A percentile compares a stretch with the other conserved stretches of the same genome.
Evolutionary conservation across 2,329 filamentous ascomycete species (phyloP).

Genomic region (Fusarium denticulatum): DNA sequence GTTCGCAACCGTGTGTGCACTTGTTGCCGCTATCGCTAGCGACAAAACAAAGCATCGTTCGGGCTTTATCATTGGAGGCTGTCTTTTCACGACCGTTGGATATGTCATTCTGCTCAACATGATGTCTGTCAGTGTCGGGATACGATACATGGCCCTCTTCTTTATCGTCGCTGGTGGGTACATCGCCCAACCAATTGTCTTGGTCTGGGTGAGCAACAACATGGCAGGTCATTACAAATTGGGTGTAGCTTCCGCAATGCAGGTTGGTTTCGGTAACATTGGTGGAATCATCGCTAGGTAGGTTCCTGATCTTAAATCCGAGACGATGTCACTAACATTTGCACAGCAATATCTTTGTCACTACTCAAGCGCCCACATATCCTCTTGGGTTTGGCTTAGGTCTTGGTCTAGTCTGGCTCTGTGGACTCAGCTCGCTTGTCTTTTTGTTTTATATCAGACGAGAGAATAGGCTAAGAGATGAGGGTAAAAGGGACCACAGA

Average conservation of each 20-base stretch:
- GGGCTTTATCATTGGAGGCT: not conserved
- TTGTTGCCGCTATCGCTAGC: not conserved
- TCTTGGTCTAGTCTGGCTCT: not conserved
- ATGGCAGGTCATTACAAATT: not conserved
- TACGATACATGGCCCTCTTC: not conserved
- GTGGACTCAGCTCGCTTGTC: not conserved
- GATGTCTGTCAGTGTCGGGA: not conserved
- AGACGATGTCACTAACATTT: not conserved
- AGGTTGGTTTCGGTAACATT: not conserved
- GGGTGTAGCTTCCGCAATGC: not conserved
- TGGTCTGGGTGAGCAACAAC: not conserved
- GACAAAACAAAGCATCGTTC: not conserved
- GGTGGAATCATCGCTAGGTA: not conserved
- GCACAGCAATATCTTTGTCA: not conserved
- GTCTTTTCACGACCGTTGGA: not conserved
- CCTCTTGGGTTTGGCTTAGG: not conserved
- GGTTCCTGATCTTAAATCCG: not conserved
- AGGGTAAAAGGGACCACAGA: not conserved
- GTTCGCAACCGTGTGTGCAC: not conserved
- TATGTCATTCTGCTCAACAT: not conserved
- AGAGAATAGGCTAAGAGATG: not conserved
- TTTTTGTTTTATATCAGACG: not conserved
- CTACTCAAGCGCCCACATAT: not conserved
- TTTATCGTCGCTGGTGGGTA: not conserved
- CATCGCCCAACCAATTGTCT: not conserved